phyloP scores from a whole-genome alignment of 257 asterid genomes.

The Buddleja alternifolia region DNA sequence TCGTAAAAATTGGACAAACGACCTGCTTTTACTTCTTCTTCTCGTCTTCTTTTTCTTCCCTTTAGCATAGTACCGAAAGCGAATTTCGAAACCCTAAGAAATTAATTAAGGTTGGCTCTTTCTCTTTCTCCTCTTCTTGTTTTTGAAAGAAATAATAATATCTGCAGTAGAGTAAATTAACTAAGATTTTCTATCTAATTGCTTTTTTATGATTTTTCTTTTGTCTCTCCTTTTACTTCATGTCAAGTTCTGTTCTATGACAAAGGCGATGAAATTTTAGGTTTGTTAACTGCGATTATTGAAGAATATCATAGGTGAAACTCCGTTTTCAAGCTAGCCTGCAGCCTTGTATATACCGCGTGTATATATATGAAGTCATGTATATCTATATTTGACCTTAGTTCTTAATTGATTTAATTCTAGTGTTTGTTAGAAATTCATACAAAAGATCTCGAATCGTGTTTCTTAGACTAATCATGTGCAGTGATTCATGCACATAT shows the following conservation, averaged over 20 bases:
- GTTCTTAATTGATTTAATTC: not conserved
- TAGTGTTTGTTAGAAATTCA: constrained; percentile 30
- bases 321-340: not conserved
- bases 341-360: too few species aligned
- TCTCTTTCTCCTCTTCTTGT: constrained; percentile 8
- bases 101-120: constrained; percentile 27
- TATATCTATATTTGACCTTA: not conserved
- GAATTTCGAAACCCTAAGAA: constrained; percentile 33
- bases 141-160: not conserved
- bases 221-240: constrained; percentile 1
- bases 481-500: not conserved
- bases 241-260: not conserved
- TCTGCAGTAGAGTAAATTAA: too few species aligned
- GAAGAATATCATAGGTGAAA: too few species aligned
- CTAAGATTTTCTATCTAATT: not conserved
- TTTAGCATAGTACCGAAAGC: constrained; percentile 22
- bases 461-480: too few species aligned
- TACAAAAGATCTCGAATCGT: not conserved
- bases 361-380: too few species aligned
- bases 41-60: constrained; percentile 43
- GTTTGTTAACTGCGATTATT: too few species aligned
- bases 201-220: too few species aligned
- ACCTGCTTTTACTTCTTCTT: constrained; percentile 38
- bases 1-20: constrained; percentile 34
- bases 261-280: too few species aligned